Evolutionary conservation across 2,329 filamentous ascomycete genomes (phyloP), one percentile per base, ranked within the genome.

Genomic region (Sarocladiaceae sp.): DNA sequence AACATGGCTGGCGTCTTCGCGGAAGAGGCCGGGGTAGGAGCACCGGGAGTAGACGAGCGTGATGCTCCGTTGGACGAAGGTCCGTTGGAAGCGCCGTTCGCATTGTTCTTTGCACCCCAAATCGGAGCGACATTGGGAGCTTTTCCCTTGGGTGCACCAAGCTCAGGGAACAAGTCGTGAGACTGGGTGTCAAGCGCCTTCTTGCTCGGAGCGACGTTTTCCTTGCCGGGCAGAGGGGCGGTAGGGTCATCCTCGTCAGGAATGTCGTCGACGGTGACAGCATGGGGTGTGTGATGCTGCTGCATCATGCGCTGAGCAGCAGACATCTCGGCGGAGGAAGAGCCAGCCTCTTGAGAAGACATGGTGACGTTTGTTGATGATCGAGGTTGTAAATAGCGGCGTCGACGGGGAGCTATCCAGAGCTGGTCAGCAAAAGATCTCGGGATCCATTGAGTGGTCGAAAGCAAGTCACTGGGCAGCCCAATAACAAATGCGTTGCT

Each of bases 131-230:
- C 78, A 59, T 82, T 80, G 53, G 83, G 77, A 37, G 29, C 51
- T 70, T 91, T 92, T 51, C 83, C 75, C 69, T 83, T 84, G 53
- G 77, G 70, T 20, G 73, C 80, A 56, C 92, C 93, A 44, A 99
- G 82, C 60, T 92, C 86, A n/a, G 94, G 94, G 78, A 99, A 99
- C 54, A 89, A 76, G 70, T 97, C 92, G 65, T 95, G 88, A 17
- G 90, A 96, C 63, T 89, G 81, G 18, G 90, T 92, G 69, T 97
- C 90, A 56, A 97, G 74, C 50, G 62, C 52, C 39, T 72, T 69
- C 40, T 50, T 53, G n/a, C n/a, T n/a, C n/a, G 17, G 18, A 29
- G 44, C 12, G 10, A n/a, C 23, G 28, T 28, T 46, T 18, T 46
- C 26, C 48, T 50, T 54, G 29, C 48, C 17, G 18, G 47, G 47